These are phyloP conservation scores for Meira nashicola DNA, from an alignment of 1,284 basidiomycete genomes.

Conservation along the genomic window DNA sequence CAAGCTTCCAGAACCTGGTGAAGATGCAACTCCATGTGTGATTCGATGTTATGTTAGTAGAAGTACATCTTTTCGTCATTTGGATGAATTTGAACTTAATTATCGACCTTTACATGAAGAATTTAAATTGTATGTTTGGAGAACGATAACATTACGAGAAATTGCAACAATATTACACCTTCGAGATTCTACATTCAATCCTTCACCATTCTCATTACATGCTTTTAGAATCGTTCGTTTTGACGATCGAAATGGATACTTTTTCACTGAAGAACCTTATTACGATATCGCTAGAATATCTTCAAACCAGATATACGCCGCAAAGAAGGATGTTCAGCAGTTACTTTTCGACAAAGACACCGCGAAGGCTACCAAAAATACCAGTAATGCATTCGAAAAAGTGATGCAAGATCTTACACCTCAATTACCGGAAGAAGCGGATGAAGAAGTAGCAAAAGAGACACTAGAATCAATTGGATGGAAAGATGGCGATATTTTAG, in stretches of 20 bases:
- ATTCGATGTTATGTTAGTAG: background rate
- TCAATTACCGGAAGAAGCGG: background rate
- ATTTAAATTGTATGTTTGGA: constrained; percentile 8
- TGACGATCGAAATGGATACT: background rate
- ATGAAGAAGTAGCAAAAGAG: background rate
- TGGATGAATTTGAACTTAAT: background rate
- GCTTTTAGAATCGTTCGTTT: constrained; percentile 5
- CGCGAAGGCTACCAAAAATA: background rate
- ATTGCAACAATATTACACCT: background rate
- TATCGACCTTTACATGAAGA: background rate
- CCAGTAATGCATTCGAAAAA: background rate
- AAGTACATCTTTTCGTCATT: background rate
- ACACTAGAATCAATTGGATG: background rate
- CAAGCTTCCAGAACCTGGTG: constrained; percentile 1
- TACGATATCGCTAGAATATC: background rate
- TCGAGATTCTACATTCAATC: background rate
- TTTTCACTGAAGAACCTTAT: background rate
- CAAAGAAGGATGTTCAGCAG: too few relatives aligned
- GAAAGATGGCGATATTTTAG: constrained; percentile 7
- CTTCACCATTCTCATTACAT: background rate
- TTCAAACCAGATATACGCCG: too few relatives aligned
- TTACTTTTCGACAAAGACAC: background rate
- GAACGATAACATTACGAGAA: constrained; percentile 1
- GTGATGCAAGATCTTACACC: background rate
- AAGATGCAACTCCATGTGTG: constrained; percentile 8